Percentiles rank a stretch among this genome's conserved stretches.
Conservation (phyloP, 75 land plant species). For the Cryptomeria japonica region DNA sequence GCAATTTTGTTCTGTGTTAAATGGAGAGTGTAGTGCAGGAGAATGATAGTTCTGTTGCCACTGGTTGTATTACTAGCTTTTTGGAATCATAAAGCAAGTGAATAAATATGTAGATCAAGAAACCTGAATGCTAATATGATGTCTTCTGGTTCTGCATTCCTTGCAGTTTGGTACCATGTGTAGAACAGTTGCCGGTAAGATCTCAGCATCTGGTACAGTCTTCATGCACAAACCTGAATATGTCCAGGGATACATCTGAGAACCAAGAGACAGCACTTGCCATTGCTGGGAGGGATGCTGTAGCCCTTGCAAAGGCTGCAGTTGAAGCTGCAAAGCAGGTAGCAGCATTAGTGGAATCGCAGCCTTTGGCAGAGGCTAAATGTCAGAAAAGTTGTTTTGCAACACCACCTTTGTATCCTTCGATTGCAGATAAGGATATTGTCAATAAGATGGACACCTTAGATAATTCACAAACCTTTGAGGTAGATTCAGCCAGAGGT, state of each 20-base stretch:
- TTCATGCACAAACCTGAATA: neutral
- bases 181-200: neutral
- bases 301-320: neutral
- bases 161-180: constrained; percentile 9
- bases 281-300: neutral
- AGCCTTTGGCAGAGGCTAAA: neutral
- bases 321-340: constrained; percentile 3
- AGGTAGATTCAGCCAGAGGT: neutral
- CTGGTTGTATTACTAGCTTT: neutral
- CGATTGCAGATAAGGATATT: neutral
- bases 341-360: neutral
- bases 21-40: neutral
- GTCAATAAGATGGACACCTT: neutral
- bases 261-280: neutral
- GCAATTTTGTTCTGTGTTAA: neutral
- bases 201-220: constrained; percentile 1
- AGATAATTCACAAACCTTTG: neutral
- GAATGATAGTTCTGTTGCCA: neutral
- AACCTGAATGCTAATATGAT: neutral
- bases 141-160: neutral
- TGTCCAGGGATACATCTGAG: neutral
- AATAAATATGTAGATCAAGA: neutral
- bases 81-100: neutral
- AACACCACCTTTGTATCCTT: neutral
- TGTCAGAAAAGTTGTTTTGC: neutral